Percentiles rank a stretch among this genome's conserved stretches.
These are phyloP conservation scores for Talaromyces pinophilus DNA, from an alignment of 2,329 filamentous ascomycete genomes.

Conservation along the genomic window DNA sequence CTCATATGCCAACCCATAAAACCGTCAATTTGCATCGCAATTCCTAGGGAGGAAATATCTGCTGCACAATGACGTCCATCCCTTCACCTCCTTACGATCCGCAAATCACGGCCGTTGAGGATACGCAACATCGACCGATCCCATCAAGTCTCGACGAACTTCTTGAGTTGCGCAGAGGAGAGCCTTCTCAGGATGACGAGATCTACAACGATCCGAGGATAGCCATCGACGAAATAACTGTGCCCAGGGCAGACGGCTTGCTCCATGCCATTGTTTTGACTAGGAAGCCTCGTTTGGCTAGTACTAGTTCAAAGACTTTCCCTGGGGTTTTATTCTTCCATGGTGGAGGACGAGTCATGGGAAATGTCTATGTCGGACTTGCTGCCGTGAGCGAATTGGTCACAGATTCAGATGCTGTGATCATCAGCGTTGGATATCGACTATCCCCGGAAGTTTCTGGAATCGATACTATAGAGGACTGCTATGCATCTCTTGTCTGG, in stretches of 20 bases:
- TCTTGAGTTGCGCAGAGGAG: constrained; percentile 1
- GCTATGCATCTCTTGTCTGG: constrained; percentile 14
- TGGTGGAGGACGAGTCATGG: constrained; percentile 14
- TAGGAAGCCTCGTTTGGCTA: neutral
- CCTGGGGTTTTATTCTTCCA: constrained; percentile 12
- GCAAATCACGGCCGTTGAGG: constrained; percentile 6
- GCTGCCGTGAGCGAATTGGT: constrained; percentile 1
- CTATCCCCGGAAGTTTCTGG: constrained; percentile 8
- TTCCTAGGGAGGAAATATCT: neutral
- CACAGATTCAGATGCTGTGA: constrained; percentile 2
- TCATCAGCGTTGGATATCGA: constrained; percentile 10
- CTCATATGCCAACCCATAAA: neutral
- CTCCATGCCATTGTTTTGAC: neutral
- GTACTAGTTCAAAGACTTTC: neutral
- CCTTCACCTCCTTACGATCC: constrained; percentile 7
- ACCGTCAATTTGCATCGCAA: neutral
- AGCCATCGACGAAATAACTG: neutral
- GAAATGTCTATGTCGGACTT: constrained; percentile 14
- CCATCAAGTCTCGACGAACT: constrained; percentile 5
- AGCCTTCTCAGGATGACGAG: neutral
- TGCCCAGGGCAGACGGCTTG: neutral
- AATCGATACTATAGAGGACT: constrained; percentile 9
- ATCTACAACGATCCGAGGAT: neutral
- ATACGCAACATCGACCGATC: constrained; percentile 12
- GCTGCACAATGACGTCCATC: neutral